Percentiles rank a stretch among this genome's conserved stretches.
Conservation (phyloP, 345 rosid genomes). For the Citrus medica region DNA sequence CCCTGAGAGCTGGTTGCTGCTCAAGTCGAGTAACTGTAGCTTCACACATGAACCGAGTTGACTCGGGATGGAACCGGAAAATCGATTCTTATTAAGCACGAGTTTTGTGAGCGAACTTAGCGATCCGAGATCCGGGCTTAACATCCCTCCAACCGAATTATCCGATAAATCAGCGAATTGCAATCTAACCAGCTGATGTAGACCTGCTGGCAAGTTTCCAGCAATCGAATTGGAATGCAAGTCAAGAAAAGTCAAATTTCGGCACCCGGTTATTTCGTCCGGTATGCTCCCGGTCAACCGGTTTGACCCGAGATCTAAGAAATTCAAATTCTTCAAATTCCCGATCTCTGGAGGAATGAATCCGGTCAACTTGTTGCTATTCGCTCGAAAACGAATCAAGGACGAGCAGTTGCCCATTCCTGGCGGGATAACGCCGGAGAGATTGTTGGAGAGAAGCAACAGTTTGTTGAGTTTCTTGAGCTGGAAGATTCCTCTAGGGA, state of each 20-base stretch:
- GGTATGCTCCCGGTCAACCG: slow-evolving; percentile 60
- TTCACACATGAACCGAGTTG: slow-evolving; percentile 63
- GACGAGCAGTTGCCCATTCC: slow-evolving; percentile 69
- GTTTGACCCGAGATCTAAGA: slow-evolving; percentile 71
- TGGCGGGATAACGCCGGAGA: slow-evolving; percentile 58
- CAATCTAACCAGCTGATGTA: slow-evolving; percentile 44
- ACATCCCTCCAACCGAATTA: slow-evolving; percentile 49
- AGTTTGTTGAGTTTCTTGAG: slow-evolving; percentile 73
- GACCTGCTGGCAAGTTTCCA: slow-evolving; percentile 54
- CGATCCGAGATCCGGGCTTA: slow-evolving; percentile 57
- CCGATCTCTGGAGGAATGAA: slow-evolving; percentile 57
- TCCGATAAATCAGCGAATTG: slow-evolving; percentile 67
- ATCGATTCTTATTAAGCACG: slow-evolving; percentile 50
- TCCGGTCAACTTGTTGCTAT: slow-evolving; percentile 51
- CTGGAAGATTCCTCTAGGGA: slow-evolving; percentile 62
- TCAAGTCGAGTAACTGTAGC: slow-evolving; percentile 73
- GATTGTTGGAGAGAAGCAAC: slow-evolving; percentile 68
- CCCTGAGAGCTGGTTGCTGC: slow-evolving; percentile 59
- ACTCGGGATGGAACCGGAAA: slow-evolving; percentile 65
- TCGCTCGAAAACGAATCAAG: slow-evolving; percentile 69
- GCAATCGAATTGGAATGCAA: slow-evolving; percentile 69
- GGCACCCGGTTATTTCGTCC: slow-evolving; percentile 55
- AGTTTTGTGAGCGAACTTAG: slow-evolving; percentile 69
- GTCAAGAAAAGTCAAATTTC: slow-evolving; percentile 69
- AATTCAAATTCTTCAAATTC: slow-evolving; percentile 53